Evolutionary conservation across 345 rosid species (phyloP).

Genomic region (Eutrema yunnanense): DNA sequence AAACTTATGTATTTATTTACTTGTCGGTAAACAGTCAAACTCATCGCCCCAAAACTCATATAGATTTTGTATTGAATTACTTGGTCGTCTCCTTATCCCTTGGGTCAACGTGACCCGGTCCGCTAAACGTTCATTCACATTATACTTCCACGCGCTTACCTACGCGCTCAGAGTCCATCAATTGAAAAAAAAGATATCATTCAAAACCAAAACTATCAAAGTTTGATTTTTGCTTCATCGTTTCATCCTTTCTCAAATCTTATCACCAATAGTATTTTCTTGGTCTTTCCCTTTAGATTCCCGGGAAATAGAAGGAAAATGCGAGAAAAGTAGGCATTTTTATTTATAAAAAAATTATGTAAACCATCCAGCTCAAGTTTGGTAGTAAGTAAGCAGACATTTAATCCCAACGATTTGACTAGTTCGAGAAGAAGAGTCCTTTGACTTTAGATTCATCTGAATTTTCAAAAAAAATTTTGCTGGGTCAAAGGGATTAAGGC

Average conservation of each 20-base stretch:
- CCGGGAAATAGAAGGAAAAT: slow-evolving; percentile 16
- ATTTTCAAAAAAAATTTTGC: not conserved
- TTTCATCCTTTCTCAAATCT: not conserved
- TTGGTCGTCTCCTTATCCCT: not conserved
- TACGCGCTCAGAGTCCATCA: not conserved
- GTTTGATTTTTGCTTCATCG: not conserved
- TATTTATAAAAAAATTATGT: no score
- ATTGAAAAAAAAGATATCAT: not conserved
- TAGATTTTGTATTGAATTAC: not conserved
- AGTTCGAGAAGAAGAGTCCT: not conserved
- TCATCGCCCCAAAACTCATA: no score
- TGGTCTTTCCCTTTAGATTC: not conserved
- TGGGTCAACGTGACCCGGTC: slow-evolving; percentile 20
- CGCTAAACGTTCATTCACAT: not conserved
- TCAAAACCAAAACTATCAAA: not conserved
- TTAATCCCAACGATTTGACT: not conserved
- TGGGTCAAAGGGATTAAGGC: not conserved
- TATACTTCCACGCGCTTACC: slow-evolving; percentile 5
- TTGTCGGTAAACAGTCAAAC: not conserved
- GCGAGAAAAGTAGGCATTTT: slow-evolving; percentile 7
- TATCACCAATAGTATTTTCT: not conserved
- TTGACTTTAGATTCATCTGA: slow-evolving; percentile 1
- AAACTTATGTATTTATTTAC: not conserved
- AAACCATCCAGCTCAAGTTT: slow-evolving; percentile 21
- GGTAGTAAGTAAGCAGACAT: slow-evolving; percentile 7